Percentiles rank a stretch among this genome's conserved stretches.
These are phyloP conservation scores for Xylaria arbuscula DNA, from an alignment of 2,329 filamentous ascomycete genomes.

Conservation along the genomic window DNA sequence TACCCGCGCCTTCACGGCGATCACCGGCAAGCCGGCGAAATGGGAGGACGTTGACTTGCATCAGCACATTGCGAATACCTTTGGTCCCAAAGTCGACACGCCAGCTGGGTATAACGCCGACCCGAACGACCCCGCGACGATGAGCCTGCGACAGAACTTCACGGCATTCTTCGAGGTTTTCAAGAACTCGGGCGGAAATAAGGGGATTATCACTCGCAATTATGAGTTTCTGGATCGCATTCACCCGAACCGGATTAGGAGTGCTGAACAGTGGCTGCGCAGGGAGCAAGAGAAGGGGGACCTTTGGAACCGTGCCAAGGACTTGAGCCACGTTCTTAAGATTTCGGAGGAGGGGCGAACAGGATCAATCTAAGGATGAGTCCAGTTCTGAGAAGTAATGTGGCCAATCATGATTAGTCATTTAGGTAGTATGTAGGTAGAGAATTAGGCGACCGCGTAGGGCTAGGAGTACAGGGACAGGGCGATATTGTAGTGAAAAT, in stretches of 20 bases:
- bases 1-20: conserved; percentile 11
- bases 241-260: conserved; percentile 16
- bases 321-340: conserved; percentile 18
- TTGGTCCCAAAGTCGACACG: conserved; percentile 10
- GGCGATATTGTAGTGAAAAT: neutral
- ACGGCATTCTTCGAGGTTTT: conserved; percentile 15
- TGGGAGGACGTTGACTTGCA: conserved; percentile 16
- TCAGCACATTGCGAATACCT: conserved; percentile 1
- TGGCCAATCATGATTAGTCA: too few species aligned
- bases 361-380: neutral
- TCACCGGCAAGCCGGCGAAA: conserved; percentile 7
- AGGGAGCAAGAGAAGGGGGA: conserved; percentile 19
- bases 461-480: neutral
- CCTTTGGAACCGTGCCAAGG: conserved; percentile 20
- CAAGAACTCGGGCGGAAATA: conserved; percentile 5
- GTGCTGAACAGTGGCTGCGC: conserved; percentile 16
- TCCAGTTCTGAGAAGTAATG: neutral
- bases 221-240: conserved; percentile 21
- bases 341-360: conserved; percentile 9
- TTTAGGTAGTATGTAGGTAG: neutral
- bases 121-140: conserved; percentile 11
- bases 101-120: conserved; percentile 21
- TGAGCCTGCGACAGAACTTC: conserved; percentile 17
- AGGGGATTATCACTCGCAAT: conserved; percentile 1
- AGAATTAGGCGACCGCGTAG: neutral